These are phyloP conservation scores for Sabuloglossum arenarium DNA, from an alignment of 495 filamentous ascomycete species.

Conservation along the genomic window DNA sequence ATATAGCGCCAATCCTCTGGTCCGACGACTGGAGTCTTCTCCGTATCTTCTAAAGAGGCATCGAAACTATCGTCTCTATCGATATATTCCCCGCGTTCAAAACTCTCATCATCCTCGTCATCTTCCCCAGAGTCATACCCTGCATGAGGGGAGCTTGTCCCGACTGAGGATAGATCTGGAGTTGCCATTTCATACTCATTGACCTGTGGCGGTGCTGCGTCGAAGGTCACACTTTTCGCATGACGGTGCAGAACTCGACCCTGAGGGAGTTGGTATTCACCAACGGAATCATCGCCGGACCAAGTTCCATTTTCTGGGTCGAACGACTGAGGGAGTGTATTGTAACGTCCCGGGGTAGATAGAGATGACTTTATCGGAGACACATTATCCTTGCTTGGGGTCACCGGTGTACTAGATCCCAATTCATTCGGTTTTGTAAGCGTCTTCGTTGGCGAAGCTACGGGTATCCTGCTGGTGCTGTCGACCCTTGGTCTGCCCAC, in stretches of 20 bases:
- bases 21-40: slow-evolving; percentile 90
- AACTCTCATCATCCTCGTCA: slow-evolving; percentile 50
- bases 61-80: slow-evolving; percentile 83
- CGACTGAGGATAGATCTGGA: slow-evolving; percentile 75
- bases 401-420: not conserved
- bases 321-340: slow-evolving; percentile 34
- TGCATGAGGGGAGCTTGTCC: slow-evolving; percentile 69
- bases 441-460: slow-evolving; percentile 17
- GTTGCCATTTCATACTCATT: slow-evolving; percentile 98
- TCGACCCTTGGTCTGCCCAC: not conserved
- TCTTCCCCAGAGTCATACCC: slow-evolving; percentile 66
- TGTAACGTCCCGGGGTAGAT: slow-evolving; percentile 38
- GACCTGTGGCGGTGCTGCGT: slow-evolving; percentile 76
- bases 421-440: not conserved
- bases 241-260: slow-evolving; percentile 49
- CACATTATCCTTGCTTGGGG: slow-evolving; percentile 49
- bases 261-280: slow-evolving; percentile 30
- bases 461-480: slow-evolving; percentile 16
- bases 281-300: slow-evolving; percentile 35
- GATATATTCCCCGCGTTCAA: slow-evolving; percentile 41
- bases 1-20: slow-evolving; percentile 89
- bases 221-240: slow-evolving; percentile 91
- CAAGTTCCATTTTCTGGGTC: slow-evolving; percentile 51
- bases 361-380: slow-evolving; percentile 80
- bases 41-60: slow-evolving; percentile 78